A percentile compares a stretch with the other conserved stretches of the same genome.
These are phyloP conservation scores for Plasmodium cynomolgi DNA, from an alignment of 169 alveolate genomes.

Conservation along the genomic window DNA sequence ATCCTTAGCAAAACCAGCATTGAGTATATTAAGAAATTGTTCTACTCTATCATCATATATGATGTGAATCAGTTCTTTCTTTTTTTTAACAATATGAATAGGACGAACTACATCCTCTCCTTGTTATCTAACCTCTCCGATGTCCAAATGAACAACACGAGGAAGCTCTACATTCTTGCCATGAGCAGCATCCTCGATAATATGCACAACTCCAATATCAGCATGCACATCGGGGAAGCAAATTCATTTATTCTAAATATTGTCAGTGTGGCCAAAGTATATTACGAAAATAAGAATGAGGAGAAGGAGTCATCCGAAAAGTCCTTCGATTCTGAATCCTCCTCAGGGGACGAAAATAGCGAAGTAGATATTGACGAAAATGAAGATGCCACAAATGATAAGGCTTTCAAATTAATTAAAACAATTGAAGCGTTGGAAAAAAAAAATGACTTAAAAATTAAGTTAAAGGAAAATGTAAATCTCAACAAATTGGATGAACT, in stretches of 20 bases:
- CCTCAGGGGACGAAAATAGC: slow-evolving; percentile 66
- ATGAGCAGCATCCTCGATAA: slow-evolving; percentile 61
- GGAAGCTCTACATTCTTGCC: slow-evolving; percentile 54
- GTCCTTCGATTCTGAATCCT: slow-evolving; percentile 50
- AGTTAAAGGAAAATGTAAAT: slow-evolving; percentile 36
- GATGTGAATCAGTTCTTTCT: slow-evolving; percentile 34
- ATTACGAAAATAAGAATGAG: slow-evolving; percentile 32
- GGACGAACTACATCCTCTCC: slow-evolving; percentile 20
- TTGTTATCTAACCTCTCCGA: slow-evolving; percentile 26
- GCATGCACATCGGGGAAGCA: slow-evolving; percentile 35
- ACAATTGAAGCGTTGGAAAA: slow-evolving; percentile 73
- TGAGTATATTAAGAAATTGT: slow-evolving; percentile 38
- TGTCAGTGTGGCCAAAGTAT: slow-evolving; percentile 37
- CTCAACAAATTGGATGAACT: slow-evolving; percentile 9
- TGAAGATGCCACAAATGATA: slow-evolving; percentile 73
- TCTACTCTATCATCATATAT: slow-evolving; percentile 52
- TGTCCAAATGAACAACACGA: slow-evolving; percentile 28
- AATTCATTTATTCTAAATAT: slow-evolving; percentile 34
- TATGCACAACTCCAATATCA: slow-evolving; percentile 27
- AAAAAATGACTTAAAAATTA: slow-evolving; percentile 59
- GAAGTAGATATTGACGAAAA: slow-evolving; percentile 69
- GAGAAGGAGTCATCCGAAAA: slow-evolving; percentile 19
- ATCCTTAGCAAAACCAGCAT: slow-evolving; percentile 53
- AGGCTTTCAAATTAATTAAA: slow-evolving; percentile 64
- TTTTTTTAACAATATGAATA: slow-evolving; percentile 44